phyloP scores from a whole-genome alignment of 345 rosid species.

The Ailanthus altissimus region DNA sequence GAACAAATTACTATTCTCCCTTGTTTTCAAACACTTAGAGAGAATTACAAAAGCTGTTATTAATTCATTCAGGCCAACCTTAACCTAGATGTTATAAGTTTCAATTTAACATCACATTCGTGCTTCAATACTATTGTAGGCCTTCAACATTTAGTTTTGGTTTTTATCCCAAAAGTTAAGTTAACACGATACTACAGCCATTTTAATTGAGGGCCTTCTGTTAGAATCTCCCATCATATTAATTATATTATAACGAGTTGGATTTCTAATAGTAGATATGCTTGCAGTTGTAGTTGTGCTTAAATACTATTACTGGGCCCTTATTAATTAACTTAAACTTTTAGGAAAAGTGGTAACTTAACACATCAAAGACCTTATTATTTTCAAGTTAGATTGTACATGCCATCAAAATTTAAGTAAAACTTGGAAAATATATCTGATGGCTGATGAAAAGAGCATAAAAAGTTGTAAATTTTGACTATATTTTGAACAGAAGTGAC shows the following conservation, averaged over 20 bases:
- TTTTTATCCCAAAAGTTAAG: not conserved
- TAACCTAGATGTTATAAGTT: not conserved
- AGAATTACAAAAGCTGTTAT: slow-evolving; percentile 4
- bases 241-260: not conserved
- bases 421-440: not conserved
- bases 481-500: not conserved
- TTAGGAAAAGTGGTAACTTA: not conserved
- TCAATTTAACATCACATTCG: not conserved
- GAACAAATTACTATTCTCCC: slow-evolving; percentile 14
- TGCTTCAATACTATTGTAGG: not conserved
- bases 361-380: not conserved
- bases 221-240: not conserved
- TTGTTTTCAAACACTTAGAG: slow-evolving; percentile 17
- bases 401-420: not conserved
- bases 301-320: not conserved
- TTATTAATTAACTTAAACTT: not conserved
- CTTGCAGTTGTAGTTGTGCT: not conserved
- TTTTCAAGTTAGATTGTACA: not conserved
- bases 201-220: not conserved
- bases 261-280: not conserved
- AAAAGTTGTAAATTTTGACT: not conserved
- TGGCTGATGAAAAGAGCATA: not conserved
- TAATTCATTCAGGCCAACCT: not conserved
- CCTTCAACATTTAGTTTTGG: not conserved
- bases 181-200: not conserved